Evolutionary conservation across 73 alveolate genomes (phyloP).

Genomic region (Tetrahymena elliotti): DNA sequence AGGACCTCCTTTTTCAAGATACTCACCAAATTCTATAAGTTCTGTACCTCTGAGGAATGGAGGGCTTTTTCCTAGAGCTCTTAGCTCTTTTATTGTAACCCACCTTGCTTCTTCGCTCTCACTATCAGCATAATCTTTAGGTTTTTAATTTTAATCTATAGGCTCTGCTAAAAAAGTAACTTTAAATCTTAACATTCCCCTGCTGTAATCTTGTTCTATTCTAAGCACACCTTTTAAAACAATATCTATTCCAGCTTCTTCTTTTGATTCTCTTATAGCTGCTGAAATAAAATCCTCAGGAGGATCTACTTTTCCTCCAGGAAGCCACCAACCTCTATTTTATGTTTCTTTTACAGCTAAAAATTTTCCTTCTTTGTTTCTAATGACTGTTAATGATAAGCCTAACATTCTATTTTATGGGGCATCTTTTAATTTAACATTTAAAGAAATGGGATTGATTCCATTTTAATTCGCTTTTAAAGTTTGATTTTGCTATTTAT

Average conservation of each 20-base stretch:
- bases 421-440: not conserved
- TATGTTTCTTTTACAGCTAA: conserved; percentile 72
- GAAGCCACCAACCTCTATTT: conserved; percentile 85
- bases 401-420: not conserved
- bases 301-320: conserved; percentile 79
- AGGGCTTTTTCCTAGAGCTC: conserved; percentile 15
- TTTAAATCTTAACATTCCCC: conserved; percentile 40
- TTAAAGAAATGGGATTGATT: not conserved
- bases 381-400: conserved; percentile 32
- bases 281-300: conserved; percentile 57
- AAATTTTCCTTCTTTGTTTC: conserved; percentile 52
- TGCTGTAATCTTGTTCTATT: conserved; percentile 18
- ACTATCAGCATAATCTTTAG: conserved; percentile 37
- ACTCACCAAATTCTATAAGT: conserved; percentile 60
- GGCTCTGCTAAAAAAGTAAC: conserved; percentile 80
- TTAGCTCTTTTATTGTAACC: conserved; percentile 61
- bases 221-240: conserved; percentile 37
- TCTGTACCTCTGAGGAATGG: conserved; percentile 64
- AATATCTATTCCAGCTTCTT: conserved; percentile 49
- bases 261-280: conserved; percentile 48
- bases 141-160: conserved; percentile 49
- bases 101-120: conserved; percentile 77
- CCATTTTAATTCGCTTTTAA: not conserved
- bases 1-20: conserved; percentile 67
- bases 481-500: not conserved